Evolutionary conservation across 148 eudicot species (phyloP).

Genomic region (Hydrangea macrophylla): DNA sequence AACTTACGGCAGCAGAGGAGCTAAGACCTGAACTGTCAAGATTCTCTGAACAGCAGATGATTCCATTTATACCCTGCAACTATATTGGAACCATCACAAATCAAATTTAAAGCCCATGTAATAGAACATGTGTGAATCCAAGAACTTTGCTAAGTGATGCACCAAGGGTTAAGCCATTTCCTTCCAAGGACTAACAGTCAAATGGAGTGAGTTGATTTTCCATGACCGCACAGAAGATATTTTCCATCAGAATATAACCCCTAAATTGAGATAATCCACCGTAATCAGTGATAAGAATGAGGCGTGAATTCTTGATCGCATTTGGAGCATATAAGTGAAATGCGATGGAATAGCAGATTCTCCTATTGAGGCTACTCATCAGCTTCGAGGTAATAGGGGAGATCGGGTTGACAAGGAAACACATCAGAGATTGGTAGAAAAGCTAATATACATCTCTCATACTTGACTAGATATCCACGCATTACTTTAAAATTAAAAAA

Average conservation of each 20-base stretch:
- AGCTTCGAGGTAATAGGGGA: not conserved
- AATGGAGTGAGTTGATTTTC: not conserved
- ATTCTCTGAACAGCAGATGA: constrained; percentile 70
- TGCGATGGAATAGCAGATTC: not conserved
- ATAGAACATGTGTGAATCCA: not conserved
- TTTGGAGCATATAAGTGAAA: not conserved
- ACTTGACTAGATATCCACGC: too few relatives aligned
- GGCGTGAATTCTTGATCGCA: not conserved
- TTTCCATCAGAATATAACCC: not conserved
- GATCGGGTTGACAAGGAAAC: too few relatives aligned
- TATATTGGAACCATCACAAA: not conserved
- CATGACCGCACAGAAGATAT: not conserved
- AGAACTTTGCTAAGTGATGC: not conserved
- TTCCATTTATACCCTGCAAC: constrained; percentile 83
- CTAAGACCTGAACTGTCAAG: constrained; percentile 99
- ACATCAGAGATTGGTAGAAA: too few relatives aligned
- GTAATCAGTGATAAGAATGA: not conserved
- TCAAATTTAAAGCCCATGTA: too few relatives aligned
- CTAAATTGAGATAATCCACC: not conserved
- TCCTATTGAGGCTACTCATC: not conserved
- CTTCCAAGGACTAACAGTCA: not conserved
- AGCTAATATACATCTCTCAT: too few relatives aligned
- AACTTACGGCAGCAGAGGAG: constrained; percentile 99
- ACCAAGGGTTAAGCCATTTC: not conserved
- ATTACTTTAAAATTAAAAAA: too few relatives aligned